Conservation (phyloP, 106 monocot species). For the Dendrobium nobile region DNA sequence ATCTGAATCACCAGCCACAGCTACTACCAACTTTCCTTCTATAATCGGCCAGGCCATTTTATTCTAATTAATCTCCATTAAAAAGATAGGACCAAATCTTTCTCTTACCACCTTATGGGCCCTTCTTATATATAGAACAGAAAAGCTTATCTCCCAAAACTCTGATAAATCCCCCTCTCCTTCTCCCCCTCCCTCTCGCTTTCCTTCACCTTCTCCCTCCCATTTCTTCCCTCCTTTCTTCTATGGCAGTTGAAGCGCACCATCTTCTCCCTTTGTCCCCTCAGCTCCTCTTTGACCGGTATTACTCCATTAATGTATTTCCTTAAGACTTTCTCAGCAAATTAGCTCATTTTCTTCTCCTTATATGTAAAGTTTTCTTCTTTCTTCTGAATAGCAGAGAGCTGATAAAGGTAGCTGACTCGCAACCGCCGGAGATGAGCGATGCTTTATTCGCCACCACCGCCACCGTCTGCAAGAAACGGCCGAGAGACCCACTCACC, state of each 20-base stretch:
- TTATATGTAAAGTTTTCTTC: no score
- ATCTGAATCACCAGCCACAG: neutral
- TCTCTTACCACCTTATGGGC: neutral
- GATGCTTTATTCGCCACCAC: neutral
- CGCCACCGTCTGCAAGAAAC: neutral
- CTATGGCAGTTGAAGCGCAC: constrained; percentile 61
- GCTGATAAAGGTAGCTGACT: neutral
- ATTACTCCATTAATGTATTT: neutral
- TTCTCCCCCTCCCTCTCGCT: constrained; percentile 10
- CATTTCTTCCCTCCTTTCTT: neutral
- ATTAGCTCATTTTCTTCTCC: neutral
- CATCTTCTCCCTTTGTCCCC: constrained; percentile 29
- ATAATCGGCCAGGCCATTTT: neutral
- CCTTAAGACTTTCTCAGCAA: neutral
- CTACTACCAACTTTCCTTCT: neutral
- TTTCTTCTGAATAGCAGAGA: neutral
- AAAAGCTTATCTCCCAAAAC: neutral
- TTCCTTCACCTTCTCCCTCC: neutral
- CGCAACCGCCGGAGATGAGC: neutral
- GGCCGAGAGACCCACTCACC: constrained; percentile 9
- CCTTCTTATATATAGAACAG: neutral
- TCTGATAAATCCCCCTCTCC: neutral
- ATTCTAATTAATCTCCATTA: neutral
- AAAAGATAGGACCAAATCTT: neutral
- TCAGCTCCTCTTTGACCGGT: constrained; percentile 7